phyloP scores from a whole-genome alignment of 2,329 filamentous ascomycete genomes.

The Ceratocystis albifundus region DNA sequence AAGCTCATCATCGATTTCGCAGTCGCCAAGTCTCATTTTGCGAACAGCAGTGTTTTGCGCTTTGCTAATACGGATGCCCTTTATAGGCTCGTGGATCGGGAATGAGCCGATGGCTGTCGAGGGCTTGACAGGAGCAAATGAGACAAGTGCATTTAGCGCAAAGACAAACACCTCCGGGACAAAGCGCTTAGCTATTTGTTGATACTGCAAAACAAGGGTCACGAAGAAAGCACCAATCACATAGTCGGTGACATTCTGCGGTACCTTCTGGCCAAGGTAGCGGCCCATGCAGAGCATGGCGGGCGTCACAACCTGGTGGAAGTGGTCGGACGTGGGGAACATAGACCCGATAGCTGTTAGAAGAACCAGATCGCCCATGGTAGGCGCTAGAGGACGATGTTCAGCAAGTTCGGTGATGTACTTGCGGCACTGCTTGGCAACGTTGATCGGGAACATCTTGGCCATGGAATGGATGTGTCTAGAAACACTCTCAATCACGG shows the following conservation, averaged over 20 bases:
- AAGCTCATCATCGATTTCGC: conserved; percentile 30
- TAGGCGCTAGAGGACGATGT: conserved; percentile 38
- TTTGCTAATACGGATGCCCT: conserved; percentile 40
- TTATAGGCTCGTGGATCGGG: conserved; percentile 47
- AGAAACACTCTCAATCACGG: conserved; percentile 64
- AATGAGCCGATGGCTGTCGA: conserved; percentile 43
- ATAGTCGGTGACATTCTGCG: conserved; percentile 53
- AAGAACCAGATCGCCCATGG: conserved; percentile 60
- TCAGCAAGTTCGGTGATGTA: conserved; percentile 50
- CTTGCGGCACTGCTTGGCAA: conserved; percentile 65
- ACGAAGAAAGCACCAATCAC: conserved; percentile 67
- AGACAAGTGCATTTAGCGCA: conserved; percentile 58
- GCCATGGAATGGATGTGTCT: conserved; percentile 89
- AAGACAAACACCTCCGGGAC: conserved; percentile 83
- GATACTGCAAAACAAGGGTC: conserved; percentile 70
- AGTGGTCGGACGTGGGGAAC: conserved; percentile 94
- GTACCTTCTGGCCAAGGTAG: conserved; percentile 68
- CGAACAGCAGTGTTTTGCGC: conserved; percentile 35
- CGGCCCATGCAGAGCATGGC: conserved; percentile 73
- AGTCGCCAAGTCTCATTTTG: conserved; percentile 50
- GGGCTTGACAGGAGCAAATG: conserved; percentile 48
- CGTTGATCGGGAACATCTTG: conserved; percentile 68
- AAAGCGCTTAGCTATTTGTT: conserved; percentile 71
- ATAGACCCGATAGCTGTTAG: conserved; percentile 72
- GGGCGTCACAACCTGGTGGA: conserved; percentile 88